Evolutionary conservation across 2,329 filamentous ascomycete species (phyloP).

Genomic region (Huntiella omanensis): DNA sequence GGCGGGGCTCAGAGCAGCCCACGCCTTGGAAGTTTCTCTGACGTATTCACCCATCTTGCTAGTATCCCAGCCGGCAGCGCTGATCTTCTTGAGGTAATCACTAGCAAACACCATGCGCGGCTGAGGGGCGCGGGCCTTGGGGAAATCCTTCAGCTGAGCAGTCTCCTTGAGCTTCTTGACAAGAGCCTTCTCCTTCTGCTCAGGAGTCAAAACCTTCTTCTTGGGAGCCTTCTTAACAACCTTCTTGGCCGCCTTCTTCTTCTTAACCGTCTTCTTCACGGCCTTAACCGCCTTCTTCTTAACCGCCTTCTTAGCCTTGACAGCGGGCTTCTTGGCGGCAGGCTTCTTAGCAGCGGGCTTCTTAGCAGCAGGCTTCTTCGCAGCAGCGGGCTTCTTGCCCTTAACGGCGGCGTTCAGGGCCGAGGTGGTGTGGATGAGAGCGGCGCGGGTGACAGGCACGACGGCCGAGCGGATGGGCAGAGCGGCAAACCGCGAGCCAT

Average conservation of each 20-base stretch:
- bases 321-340: slow-evolving; percentile 10
- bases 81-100: slow-evolving; percentile 16
- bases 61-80: not conserved
- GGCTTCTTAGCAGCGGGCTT: slow-evolving; percentile 10
- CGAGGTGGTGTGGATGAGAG: slow-evolving; percentile 3
- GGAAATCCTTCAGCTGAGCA: slow-evolving; percentile 1
- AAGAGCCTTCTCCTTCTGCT: slow-evolving; percentile 17
- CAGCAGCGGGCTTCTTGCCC: slow-evolving; percentile 7
- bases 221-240: slow-evolving; percentile 15
- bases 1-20: slow-evolving; percentile 12
- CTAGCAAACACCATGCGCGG: slow-evolving; percentile 22
- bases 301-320: slow-evolving; percentile 5
- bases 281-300: slow-evolving; percentile 5
- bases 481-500: slow-evolving; percentile 5
- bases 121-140: slow-evolving; percentile 14
- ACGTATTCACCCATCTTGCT: no score
- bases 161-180: not conserved
- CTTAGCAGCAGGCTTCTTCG: slow-evolving; percentile 14
- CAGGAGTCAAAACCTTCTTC: slow-evolving; percentile 20
- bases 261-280: slow-evolving; percentile 13
- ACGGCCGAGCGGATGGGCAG: slow-evolving; percentile 7
- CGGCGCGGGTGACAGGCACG: not conserved
- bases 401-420: not conserved
- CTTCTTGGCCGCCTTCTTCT: slow-evolving; percentile 8
- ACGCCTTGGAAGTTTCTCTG: no score